Percentiles rank a stretch among this genome's conserved stretches.
phyloP scores from a whole-genome alignment of 192 early-diverging fungal species.

The Umbelopsis sp. region DNA sequence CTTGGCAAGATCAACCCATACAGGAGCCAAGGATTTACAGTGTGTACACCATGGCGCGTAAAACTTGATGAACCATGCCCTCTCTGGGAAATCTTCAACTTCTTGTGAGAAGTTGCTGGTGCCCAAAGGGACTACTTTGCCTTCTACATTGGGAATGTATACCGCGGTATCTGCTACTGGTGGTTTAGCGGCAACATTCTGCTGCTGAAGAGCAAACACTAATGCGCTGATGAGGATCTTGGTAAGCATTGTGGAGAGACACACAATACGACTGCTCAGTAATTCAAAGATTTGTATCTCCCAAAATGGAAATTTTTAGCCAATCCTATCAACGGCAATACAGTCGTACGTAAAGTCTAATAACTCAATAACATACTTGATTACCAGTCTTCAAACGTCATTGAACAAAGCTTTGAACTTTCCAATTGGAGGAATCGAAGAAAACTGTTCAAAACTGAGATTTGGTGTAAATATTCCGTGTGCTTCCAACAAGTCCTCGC shows the following conservation, averaged over 20 bases:
- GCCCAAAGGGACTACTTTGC: background rate
- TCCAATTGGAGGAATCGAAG: no score
- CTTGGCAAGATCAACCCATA: constrained; percentile 71
- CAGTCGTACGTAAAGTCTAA: no score
- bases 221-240: background rate
- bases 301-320: constrained; percentile 12
- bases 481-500: no score
- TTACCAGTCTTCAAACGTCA: no score
- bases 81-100: constrained; percentile 11
- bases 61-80: constrained; percentile 86
- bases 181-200: background rate
- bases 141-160: background rate
- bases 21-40: constrained; percentile 83
- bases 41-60: constrained; percentile 91
- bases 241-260: background rate
- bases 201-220: background rate
- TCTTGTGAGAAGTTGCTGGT: background rate
- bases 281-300: background rate
- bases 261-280: background rate
- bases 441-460: no score
- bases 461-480: no score
- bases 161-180: background rate
- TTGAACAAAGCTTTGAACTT: no score
- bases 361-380: no score
- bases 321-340: background rate